phyloP scores from a whole-genome alignment of 371 early-diverging fungal species.

The Rhizopus arrhizus region DNA sequence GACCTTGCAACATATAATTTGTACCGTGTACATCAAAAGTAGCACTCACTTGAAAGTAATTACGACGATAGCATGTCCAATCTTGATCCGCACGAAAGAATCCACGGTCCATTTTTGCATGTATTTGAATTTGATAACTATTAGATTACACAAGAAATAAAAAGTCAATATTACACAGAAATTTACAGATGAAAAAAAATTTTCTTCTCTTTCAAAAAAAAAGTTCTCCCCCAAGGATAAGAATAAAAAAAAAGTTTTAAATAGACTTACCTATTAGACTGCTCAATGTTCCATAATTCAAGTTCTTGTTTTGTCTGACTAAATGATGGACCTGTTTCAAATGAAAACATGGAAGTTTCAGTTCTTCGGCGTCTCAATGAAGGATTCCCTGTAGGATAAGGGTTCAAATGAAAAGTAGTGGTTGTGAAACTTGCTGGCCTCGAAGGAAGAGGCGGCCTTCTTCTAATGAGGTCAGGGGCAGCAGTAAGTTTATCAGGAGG shows the following conservation, averaged over 20 bases:
- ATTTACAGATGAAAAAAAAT: neutral
- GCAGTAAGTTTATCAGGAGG: slow-evolving; percentile 24
- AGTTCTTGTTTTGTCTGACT: slow-evolving; percentile 43
- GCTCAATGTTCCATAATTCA: slow-evolving; percentile 49
- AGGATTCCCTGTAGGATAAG: slow-evolving; percentile 36
- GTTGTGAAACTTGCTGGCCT: slow-evolving; percentile 48
- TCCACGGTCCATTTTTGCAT: slow-evolving; percentile 76
- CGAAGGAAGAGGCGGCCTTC: slow-evolving; percentile 43
- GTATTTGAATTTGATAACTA: slow-evolving; percentile 53
- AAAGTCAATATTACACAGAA: slow-evolving; percentile 12
- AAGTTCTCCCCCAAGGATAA: neutral
- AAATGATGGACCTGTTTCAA: slow-evolving; percentile 52
- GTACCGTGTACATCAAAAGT: slow-evolving; percentile 62
- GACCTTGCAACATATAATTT: slow-evolving; percentile 37
- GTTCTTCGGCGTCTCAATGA: slow-evolving; percentile 46
- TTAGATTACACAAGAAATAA: slow-evolving; percentile 8
- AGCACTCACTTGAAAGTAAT: slow-evolving; percentile 86
- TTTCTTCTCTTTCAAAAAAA: neutral
- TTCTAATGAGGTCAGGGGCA: slow-evolving; percentile 35
- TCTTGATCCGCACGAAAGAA: slow-evolving; percentile 77
- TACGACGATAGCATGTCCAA: slow-evolving; percentile 93
- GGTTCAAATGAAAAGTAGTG: slow-evolving; percentile 48
- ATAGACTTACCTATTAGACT: slow-evolving; percentile 43
- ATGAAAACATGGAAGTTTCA: slow-evolving; percentile 51
- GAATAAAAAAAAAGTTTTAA: neutral